Evolutionary conservation across 2,329 filamentous ascomycete genomes (phyloP), one percentile per base, ranked within the genome.

Genomic region (Colletotrichum orchidophilum): DNA sequence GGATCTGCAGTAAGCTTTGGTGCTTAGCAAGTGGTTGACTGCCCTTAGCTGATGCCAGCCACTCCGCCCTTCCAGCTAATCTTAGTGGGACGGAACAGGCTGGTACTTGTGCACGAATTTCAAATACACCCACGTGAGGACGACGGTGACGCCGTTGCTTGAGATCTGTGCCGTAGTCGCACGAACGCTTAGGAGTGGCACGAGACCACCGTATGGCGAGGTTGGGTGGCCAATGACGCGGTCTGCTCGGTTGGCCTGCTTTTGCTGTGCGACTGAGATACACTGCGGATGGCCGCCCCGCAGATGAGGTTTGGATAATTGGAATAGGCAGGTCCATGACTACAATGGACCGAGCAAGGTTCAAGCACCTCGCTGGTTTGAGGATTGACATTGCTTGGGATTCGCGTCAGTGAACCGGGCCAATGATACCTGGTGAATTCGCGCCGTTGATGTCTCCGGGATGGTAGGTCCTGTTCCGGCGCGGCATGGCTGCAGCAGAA

Each of bases 71-170:
- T 13, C 15, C 24, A 11, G 35, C 18, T 59, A 26, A 26, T 39
- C 63, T 35, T 59, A 21, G 31, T 26, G 29, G 39, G 39, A 46
- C 13, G n/a, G 21, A 62, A 62, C 59, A 6, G 46, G 18, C 27
- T 35, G 27, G 29, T n/a, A 7, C n/a, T 52, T 15, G n/a, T 26
- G 29, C n/a, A 52, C 27, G 15, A 15, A n/a, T 18, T 15, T 62
- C 9, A 21, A n/a, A 55, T 12, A 31, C 9, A 21, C 29, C 59
- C 46, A 52, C 46, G 59, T 62, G 59, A 62, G 59, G 46, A 62
- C 59, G 52, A 62, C 42, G 29, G 59, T 62, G 46, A 52, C 59
- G 46, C 59, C 59, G 59, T 62, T 35, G 59, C 50, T 62, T 42
- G 46, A 62, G 46, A 62, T 62, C 59, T 62, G 46, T 62, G 59